These are phyloP conservation scores for Liriodendron chinense DNA, from an alignment of 164 flowering plant genomes.

Conservation along the genomic window DNA sequence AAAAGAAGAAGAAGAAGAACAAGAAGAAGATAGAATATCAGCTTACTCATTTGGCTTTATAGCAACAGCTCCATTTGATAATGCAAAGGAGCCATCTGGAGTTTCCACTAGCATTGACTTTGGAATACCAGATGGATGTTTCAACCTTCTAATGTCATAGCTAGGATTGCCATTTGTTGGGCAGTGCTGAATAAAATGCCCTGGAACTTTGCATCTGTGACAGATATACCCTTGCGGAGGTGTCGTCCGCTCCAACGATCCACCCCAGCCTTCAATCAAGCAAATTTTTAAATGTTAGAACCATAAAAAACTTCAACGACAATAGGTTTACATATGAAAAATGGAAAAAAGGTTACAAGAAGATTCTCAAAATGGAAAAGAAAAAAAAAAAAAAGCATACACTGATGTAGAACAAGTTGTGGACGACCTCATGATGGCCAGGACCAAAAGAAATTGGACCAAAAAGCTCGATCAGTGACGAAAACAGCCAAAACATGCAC, in stretches of 20 bases:
- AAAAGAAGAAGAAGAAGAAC: not conserved
- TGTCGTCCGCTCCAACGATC: constrained; percentile 65
- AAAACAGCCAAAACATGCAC: too few species aligned
- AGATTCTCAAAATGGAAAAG: not conserved
- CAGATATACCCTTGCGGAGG: constrained; percentile 94
- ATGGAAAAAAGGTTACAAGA: not conserved
- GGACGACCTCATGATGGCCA: too few species aligned
- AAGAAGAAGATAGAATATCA: not conserved
- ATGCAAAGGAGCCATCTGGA: constrained; percentile 90
- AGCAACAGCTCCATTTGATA: constrained; percentile 89
- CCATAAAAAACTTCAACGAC: not conserved
- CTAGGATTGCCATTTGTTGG: constrained; percentile 96
- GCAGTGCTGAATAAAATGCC: constrained; percentile 96
- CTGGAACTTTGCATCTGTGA: constrained; percentile 90
- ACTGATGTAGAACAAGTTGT: not conserved
- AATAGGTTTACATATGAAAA: not conserved
- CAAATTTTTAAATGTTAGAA: not conserved
- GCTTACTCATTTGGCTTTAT: constrained; percentile 92
- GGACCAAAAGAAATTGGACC: too few species aligned
- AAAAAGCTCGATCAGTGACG: too few species aligned
- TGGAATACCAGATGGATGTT: constrained; percentile 93
- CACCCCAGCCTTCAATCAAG: constrained; percentile 33
- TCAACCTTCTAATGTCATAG: constrained; percentile 76
- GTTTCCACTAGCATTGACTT: constrained; percentile 90
- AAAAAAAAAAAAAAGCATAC: not conserved